A percentile compares a stretch with the other conserved stretches of the same genome.
phyloP scores from a whole-genome alignment of 768 basidiomycete species.

The Podaxis rugospora region DNA sequence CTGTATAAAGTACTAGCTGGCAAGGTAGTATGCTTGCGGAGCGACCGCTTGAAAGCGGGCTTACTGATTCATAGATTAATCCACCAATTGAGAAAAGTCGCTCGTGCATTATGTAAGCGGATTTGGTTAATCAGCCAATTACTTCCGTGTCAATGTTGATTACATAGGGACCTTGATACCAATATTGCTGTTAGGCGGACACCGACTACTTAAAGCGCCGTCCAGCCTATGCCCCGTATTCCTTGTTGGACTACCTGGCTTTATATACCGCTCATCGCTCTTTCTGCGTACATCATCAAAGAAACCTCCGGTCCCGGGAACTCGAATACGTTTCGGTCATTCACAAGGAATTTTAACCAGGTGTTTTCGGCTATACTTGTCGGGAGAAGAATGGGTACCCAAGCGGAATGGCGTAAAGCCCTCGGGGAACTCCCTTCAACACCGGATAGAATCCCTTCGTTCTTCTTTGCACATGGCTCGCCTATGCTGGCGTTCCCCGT shows the following conservation, averaged over 20 bases:
- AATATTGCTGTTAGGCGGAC: no score
- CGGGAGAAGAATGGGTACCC: background rate
- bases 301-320: background rate
- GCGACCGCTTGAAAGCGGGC: no score
- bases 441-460: conserved; percentile 60
- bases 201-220: background rate
- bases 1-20: no score
- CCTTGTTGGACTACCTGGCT: background rate
- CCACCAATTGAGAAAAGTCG: no score
- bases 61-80: no score
- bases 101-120: no score
- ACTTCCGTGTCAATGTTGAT: background rate
- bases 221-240: background rate
- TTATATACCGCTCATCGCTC: background rate
- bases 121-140: no score
- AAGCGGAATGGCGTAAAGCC: conserved; percentile 44
- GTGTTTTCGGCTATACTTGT: background rate
- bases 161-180: background rate
- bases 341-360: background rate
- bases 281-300: background rate
- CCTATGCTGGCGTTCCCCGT: conserved; percentile 43
- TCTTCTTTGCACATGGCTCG: conserved; percentile 76
- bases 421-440: conserved; percentile 52
- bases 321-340: background rate
- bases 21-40: no score